Percentiles rank a stretch among this genome's conserved stretches.
Conservation (phyloP, 306 rosid species). For the Ormosia emarginata region DNA sequence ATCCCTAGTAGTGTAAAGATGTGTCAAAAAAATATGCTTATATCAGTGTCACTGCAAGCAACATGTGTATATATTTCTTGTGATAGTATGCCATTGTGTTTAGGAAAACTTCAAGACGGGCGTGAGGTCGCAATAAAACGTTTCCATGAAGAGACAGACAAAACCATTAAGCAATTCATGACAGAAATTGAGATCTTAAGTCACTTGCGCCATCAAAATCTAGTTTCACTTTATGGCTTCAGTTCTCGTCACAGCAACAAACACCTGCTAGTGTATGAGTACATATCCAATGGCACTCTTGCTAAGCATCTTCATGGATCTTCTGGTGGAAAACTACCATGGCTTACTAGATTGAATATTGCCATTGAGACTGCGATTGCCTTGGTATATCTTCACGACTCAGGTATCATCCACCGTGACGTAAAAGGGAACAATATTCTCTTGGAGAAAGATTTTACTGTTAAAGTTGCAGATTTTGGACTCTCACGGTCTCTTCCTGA, state of each 20-base stretch:
- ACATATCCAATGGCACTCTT: conserved; percentile 55
- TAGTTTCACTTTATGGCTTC: conserved; percentile 58
- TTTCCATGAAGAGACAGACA: conserved; percentile 39
- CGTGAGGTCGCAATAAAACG: conserved; percentile 57
- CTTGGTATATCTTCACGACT: conserved; percentile 56
- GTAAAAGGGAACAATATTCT: conserved; percentile 61
- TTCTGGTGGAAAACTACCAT: conserved; percentile 8
- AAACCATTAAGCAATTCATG: conserved; percentile 55
- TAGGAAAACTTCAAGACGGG: conserved; percentile 62
- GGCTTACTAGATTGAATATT: conserved; percentile 53
- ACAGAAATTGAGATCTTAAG: conserved; percentile 49
- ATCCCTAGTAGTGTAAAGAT: too few species aligned
- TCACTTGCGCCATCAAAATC: conserved; percentile 44
- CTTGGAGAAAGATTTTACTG: conserved; percentile 41
- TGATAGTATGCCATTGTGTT: background rate
- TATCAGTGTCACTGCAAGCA: background rate
- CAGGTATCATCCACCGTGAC: conserved; percentile 69
- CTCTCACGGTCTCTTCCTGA: conserved; percentile 52
- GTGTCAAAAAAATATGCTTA: background rate
- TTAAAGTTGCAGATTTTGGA: conserved; percentile 71
- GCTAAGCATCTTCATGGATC: conserved; percentile 47
- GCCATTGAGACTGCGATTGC: conserved; percentile 62
- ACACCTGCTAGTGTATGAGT: conserved; percentile 61
- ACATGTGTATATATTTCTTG: background rate
- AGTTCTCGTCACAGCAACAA: conserved; percentile 37